A percentile compares a stretch with the other conserved stretches of the same genome.
These are phyloP conservation scores for Candida dajiaensis DNA, from an alignment of 805 yeast species.

Conservation along the genomic window DNA sequence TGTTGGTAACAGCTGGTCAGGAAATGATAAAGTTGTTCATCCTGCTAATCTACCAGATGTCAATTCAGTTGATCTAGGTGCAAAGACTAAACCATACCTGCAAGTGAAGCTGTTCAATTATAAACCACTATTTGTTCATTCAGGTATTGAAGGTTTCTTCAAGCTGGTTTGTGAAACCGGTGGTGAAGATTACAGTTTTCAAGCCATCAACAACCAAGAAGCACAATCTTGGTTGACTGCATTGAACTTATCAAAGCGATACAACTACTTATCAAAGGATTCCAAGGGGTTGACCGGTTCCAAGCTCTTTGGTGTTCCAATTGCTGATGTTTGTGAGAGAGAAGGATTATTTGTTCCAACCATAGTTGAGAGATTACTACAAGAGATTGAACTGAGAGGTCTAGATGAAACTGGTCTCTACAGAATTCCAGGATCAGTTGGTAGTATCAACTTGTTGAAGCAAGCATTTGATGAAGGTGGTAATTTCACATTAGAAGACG, in stretches of 20 bases:
- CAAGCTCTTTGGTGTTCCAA: slow-evolving; percentile 81
- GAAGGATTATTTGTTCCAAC: slow-evolving; percentile 59
- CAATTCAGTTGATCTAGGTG: slow-evolving; percentile 32
- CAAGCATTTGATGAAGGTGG: slow-evolving; percentile 49
- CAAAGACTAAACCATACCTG: slow-evolving; percentile 41
- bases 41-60: slow-evolving; percentile 57
- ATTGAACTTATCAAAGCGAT: slow-evolving; percentile 34
- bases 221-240: slow-evolving; percentile 68
- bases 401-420: slow-evolving; percentile 87
- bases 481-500: slow-evolving; percentile 41
- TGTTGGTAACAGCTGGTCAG: slow-evolving; percentile 32
- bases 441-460: slow-evolving; percentile 48
- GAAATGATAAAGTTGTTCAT: slow-evolving; percentile 39
- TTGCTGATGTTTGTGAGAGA: slow-evolving; percentile 66
- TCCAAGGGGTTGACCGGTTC: slow-evolving; percentile 35
- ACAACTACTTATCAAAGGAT: slow-evolving; percentile 35
- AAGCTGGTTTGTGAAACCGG: slow-evolving; percentile 35
- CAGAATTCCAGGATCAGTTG: slow-evolving; percentile 63
- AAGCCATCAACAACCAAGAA: slow-evolving; percentile 56
- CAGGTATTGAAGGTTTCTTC: slow-evolving; percentile 36
- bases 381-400: slow-evolving; percentile 81
- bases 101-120: slow-evolving; percentile 39
- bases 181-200: slow-evolving; percentile 57
- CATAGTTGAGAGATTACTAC: slow-evolving; percentile 58
- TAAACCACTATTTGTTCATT: slow-evolving; percentile 30